These are phyloP conservation scores for Hanseniaspora guilliermondii DNA, from an alignment of 805 yeast genomes.

Conservation along the genomic window DNA sequence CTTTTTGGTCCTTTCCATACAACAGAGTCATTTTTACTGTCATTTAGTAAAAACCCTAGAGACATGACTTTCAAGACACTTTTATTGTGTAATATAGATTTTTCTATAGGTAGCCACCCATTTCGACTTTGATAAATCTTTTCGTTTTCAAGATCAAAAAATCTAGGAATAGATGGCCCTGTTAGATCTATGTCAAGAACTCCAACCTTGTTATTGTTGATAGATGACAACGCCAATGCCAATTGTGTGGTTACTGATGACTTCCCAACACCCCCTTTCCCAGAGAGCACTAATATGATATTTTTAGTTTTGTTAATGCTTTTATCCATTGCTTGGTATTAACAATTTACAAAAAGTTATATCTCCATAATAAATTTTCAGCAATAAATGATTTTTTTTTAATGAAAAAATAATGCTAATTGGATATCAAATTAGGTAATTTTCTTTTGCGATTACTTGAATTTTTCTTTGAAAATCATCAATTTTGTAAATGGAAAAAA, in stretches of 20 bases:
- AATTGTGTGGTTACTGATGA: conserved; percentile 91
- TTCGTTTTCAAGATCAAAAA: conserved; percentile 77
- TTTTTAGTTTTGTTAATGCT: conserved; percentile 50
- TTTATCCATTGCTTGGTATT: conserved; percentile 10
- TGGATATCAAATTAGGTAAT: too few species aligned
- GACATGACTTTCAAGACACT: conserved; percentile 49
- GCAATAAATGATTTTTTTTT: too few species aligned
- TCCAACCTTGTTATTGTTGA: conserved; percentile 56
- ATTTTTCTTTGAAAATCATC: too few species aligned
- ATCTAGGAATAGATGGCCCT: conserved; percentile 91
- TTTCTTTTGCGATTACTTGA: too few species aligned
- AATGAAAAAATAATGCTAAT: too few species aligned
- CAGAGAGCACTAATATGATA: conserved; percentile 71
- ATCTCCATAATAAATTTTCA: too few species aligned
- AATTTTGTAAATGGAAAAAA: too few species aligned
- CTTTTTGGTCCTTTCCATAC: conserved; percentile 99
- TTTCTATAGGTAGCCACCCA: conserved; percentile 84
- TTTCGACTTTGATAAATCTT: conserved; percentile 69
- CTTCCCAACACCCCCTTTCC: conserved; percentile 96
- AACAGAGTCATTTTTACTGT: conserved; percentile 68
- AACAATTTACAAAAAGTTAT: too few species aligned
- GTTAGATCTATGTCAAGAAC: conserved; percentile 90
- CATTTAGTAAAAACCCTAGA: conserved; percentile 71
- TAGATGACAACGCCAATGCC: conserved; percentile 58
- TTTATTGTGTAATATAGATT: conserved; percentile 27